phyloP scores from a whole-genome alignment of 805 yeast genomes.

The Candida endomychidarum region DNA sequence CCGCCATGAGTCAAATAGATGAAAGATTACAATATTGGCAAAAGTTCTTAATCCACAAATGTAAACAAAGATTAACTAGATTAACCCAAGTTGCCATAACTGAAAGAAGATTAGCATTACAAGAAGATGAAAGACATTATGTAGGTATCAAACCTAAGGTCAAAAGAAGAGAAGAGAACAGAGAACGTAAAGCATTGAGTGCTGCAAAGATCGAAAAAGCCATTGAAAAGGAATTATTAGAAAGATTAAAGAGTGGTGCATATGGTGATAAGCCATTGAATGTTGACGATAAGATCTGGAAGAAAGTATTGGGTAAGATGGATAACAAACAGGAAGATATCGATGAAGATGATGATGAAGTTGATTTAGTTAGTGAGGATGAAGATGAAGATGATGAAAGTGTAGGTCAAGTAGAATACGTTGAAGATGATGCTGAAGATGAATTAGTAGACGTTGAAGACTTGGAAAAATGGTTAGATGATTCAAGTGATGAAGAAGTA shows the following conservation, averaged over 20 bases:
- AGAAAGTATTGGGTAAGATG: conserved; percentile 77
- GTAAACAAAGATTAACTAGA: conserved; percentile 94
- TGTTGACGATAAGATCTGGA: conserved; percentile 95
- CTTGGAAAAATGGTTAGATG: conserved; percentile 80
- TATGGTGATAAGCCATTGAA: conserved; percentile 97
- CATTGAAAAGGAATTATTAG: conserved; percentile 91
- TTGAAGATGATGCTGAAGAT: conserved; percentile 86
- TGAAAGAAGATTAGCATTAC: conserved; percentile 87
- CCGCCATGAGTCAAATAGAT: conserved; percentile 87
- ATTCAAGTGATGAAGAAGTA: conserved; percentile 35
- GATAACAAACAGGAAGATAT: conserved; percentile 66
- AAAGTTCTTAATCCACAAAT: conserved; percentile 83
- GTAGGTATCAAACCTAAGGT: conserved; percentile 94
- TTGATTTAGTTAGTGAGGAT: conserved; percentile 47
- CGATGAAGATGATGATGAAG: conserved; percentile 56
- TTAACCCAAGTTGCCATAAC: conserved; percentile 94
- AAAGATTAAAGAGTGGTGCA: conserved; percentile 94
- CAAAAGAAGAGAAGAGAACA: conserved; percentile 86
- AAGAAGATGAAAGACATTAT: conserved; percentile 88
- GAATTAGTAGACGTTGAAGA: conserved; percentile 92
- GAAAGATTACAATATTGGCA: conserved; percentile 90
- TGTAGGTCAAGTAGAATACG: conserved; percentile 82
- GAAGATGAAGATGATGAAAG: conserved; percentile 32
- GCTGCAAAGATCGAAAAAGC: conserved; percentile 97
- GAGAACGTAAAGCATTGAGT: conserved; percentile 94